Evolutionary conservation across 2,329 filamentous ascomycete genomes (phyloP), one percentile per base, ranked within the genome.

Genomic region (Ophiostoma sp.): DNA sequence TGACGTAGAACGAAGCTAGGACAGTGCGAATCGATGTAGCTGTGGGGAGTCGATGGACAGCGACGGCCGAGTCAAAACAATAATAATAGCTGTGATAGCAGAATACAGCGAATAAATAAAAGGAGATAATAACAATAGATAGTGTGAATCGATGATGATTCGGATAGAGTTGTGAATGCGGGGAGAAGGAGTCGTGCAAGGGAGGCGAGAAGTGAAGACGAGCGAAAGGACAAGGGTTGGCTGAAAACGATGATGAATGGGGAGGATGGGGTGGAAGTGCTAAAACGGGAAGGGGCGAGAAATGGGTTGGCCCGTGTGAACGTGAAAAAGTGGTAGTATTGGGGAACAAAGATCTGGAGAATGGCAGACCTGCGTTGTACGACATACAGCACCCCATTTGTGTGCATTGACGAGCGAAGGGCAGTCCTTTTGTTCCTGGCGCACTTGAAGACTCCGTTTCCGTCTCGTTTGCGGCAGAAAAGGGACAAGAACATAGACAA

Each of bases 211-310:
- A 12, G 36, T 9, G 12, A 50, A 69, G 25, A 19, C 25, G 22
- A 22, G n/a, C 12, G 15, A 39, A 39, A 9, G 3, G 33, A 17
- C 19, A 52, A 69, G 66, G 59, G 66, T 6, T 12, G 28, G 66
- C 42, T 69, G 28, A 31, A 55, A 66, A 66, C 61, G 61, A 66
- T 45, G 36, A 64, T 64, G 36, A 28, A 64, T 42, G 22, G 42
- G 64, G 22, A 17, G 3, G 15, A 31, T n/a, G 48, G 8, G 5
- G 4, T 28, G 9, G n/a, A 66, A 31, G 42, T 66, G 12, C 63
- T 22, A 39, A 66, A 64, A 66, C 22, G 39, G 61, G 12, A 64
- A 66, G 61, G 61, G 36, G 39, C 15, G 36, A 42, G 9, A 63
- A 6, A 22, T 45, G 61, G 39, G 36, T 22, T 36, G 25, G 42